phyloP scores from a whole-genome alignment of 192 early-diverging fungal genomes.

The Coemansia javaensis region DNA sequence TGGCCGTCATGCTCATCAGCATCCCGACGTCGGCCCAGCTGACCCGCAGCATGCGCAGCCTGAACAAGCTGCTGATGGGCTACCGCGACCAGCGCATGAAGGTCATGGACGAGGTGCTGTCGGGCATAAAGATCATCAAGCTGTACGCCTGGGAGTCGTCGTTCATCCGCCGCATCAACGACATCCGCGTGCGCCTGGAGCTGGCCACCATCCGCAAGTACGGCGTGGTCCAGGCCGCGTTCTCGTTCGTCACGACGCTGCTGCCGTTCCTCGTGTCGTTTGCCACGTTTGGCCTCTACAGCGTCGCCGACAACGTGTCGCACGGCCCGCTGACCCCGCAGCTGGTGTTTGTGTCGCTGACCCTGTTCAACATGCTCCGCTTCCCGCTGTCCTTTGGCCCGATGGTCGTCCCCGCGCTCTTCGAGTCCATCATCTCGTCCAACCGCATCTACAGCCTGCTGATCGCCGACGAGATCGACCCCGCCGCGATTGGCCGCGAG shows the following conservation, averaged over 20 bases:
- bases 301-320: conserved; percentile 21
- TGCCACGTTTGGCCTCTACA: conserved; percentile 44
- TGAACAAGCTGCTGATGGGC: conserved; percentile 83
- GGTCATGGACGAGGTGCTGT: conserved; percentile 61
- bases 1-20: conserved; percentile 75
- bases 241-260: conserved; percentile 42
- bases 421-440: conserved; percentile 38
- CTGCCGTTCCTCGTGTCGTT: conserved; percentile 47
- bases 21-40: conserved; percentile 78
- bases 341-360: conserved; percentile 49
- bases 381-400: conserved; percentile 33
- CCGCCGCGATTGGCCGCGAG: conserved; percentile 20
- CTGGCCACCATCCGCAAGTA: conserved; percentile 37
- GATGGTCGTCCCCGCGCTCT: conserved; percentile 25
- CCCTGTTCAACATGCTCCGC: conserved; percentile 49
- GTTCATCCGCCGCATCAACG: conserved; percentile 39
- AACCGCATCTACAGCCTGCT: conserved; percentile 36
- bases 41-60: conserved; percentile 64
- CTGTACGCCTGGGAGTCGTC: conserved; percentile 65
- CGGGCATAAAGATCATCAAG: conserved; percentile 66
- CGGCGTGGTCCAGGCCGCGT: conserved; percentile 27
- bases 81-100: conserved; percentile 62
- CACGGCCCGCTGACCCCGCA: conserved; percentile 48
- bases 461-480: conserved; percentile 42
- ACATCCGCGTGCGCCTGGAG: conserved; percentile 33